A percentile compares a stretch with the other conserved stretches of the same genome.
These are phyloP conservation scores for Mycena epipterygia DNA, from an alignment of 768 basidiomycete genomes.

Conservation along the genomic window DNA sequence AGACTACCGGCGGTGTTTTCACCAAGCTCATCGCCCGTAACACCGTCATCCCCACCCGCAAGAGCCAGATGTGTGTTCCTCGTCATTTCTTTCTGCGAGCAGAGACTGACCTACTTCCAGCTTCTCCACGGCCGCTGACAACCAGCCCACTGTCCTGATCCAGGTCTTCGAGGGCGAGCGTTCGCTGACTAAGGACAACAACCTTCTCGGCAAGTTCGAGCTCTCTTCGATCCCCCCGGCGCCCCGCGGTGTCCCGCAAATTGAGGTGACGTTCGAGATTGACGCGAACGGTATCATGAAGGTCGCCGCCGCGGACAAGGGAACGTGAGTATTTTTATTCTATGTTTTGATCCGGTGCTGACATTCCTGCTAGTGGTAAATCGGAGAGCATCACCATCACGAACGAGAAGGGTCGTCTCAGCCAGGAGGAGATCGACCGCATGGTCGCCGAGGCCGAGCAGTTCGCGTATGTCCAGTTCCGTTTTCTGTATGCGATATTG, in stretches of 20 bases:
- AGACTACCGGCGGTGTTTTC: conserved; percentile 98
- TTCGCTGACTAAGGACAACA: conserved; percentile 98
- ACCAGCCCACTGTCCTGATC: conserved; percentile 95
- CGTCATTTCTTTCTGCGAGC: conserved; percentile 2
- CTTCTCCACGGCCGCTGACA: conserved; percentile 89
- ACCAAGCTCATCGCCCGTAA: conserved; percentile 98
- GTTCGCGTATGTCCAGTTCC: conserved; percentile 61
- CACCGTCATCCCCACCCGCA: conserved; percentile 98
- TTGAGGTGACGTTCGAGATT: conserved; percentile 97
- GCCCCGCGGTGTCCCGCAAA: conserved; percentile 96
- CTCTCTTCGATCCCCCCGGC: conserved; percentile 93
- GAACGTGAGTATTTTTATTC: conserved; percentile 69
- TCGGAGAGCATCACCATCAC: conserved; percentile 93
- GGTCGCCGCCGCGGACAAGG: conserved; percentile 93
- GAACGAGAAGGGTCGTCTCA: conserved; percentile 95
- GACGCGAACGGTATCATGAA: conserved; percentile 97
- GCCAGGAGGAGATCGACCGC: conserved; percentile 92
- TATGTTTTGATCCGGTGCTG: neutral
- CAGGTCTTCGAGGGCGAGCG: conserved; percentile 99
- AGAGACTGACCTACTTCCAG: conserved; percentile 42
- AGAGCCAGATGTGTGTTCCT: conserved; percentile 86
- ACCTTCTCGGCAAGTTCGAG: conserved; percentile 97
- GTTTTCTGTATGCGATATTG: neutral
- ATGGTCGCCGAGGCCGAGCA: conserved; percentile 97
- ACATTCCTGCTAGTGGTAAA: conserved; percentile 70